Base-by-base conservation (phyloP, 176 grass and related monocot species). In the Neostapfia colusana region DNA sequence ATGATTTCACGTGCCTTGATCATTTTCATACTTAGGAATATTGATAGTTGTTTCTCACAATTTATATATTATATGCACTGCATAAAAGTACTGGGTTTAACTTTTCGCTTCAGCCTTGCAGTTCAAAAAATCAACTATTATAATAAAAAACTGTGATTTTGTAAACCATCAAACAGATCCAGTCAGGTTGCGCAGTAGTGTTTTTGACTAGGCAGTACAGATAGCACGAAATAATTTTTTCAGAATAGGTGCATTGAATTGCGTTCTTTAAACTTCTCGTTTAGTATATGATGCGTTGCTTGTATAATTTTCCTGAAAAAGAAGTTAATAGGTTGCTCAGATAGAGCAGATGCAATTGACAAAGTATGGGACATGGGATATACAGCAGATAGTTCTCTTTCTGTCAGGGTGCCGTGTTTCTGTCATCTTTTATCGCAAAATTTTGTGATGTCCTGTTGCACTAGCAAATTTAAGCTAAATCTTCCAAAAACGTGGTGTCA, bases 401-500 rank as follows among this genome's bases (percentile, higher is more conserved):
- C 39, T 59, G 37, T 3, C 2, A 23, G 31, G 31, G 31, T 31
- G 31, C 4, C 58, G 25, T 60, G 73, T 9, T 35, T 61, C 25
- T 8, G 5, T 54, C 1, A 18, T 54, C 50, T 21, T 31, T 34
- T 54, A 8, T 61, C 41, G 41, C 11, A 36, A 54, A 76, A 16
- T 0, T 48, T 8, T 66, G 27, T 31, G 31, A 31, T 0, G 14
- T 37, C 20, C 35, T 65, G 38, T 48, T 67, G 2, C 28, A 60
- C 50, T 66, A 49, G 61, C 53, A 69, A 81, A 70, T 36, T 83
- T 60, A 31, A 7, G 27, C 2, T 4, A 46, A 8, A 8, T 77
- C 3, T 68, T 67, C 31, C 50, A 34, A 55, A 59, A 69, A 27
- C 21, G 42, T 53, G 74, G 72, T 72, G 44, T 18, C 5, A 27